Base-by-base conservation (phyloP, 2,329 filamentous ascomycete species). In the Fusarium protoensiforme region DNA sequence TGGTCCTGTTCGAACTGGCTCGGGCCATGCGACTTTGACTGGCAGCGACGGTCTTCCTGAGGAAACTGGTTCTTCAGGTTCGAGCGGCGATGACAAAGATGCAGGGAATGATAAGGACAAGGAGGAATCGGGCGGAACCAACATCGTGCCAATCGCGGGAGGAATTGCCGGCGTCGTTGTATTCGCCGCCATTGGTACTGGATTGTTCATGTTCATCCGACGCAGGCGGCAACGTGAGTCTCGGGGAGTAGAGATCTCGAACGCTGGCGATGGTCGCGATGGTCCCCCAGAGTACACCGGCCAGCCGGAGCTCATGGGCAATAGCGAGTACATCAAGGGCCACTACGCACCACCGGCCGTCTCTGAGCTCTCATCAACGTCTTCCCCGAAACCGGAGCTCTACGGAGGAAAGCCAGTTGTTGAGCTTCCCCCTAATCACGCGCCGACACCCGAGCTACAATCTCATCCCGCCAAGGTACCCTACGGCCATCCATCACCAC, bases 201-300 rank as follows among this genome's bases (percentile, higher is more conserved):
- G 79, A 0, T 68, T 79, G 0, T 79, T 82, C 27, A 79, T 86
- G 63, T 81, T 85, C 74, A 79, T 85, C 46, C 74, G 83, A 27
- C 81, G 77, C 46, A 80, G 75, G 39, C 81, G 79, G 33, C 80
- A 77, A 29, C 77, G 68, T 24, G 41, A 75, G n/a, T 48, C 51
- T 11, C 66, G 66, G 20, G 79, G 78, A 39, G 68, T 78, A 27
- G 64, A 74, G 36, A 66, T 81, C 22, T 63, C 65, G 4, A 67
- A 69, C 16, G 43, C 64, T n/a, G 43, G 62, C 9, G 43, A 48
- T 13, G 43, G 24, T n/a, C 43, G 6, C 16, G 57, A 70, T 10
- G 46, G 74, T 38, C 64, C 66, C 24, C 61, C 77, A 11, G 69
- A 76, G 5, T 75, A 75, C 61, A 74, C 73, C 18, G 81, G 81